A percentile compares a stretch with the other conserved stretches of the same genome.
Evolutionary conservation across 176 grass and related monocot genomes (phyloP).

Genomic region (Elaeis guineensis): DNA sequence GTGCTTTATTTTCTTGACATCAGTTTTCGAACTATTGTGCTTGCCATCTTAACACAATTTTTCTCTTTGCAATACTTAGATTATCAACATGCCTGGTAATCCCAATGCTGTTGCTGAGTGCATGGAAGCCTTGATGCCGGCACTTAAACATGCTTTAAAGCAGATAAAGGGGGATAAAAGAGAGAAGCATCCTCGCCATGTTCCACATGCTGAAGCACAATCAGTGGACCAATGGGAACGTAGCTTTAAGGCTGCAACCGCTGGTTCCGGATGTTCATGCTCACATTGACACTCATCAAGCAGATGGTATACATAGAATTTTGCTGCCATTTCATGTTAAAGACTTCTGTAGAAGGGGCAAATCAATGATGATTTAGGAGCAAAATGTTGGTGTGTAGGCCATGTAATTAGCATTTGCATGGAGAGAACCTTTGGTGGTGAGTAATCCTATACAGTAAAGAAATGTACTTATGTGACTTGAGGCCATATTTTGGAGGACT

Average conservation of each 20-base stretch:
- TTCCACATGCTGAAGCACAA: conserved; percentile 41
- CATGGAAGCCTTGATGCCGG: conserved; percentile 63
- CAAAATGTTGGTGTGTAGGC: no score
- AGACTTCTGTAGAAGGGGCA: no score
- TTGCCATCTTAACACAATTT: no score
- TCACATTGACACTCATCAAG: conserved; percentile 15
- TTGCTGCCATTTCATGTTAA: no score
- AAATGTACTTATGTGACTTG: no score
- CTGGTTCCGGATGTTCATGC: conserved; percentile 37
- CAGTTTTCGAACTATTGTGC: no score
- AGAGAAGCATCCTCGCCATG: conserved; percentile 78
- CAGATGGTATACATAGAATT: background rate
- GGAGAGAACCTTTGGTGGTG: no score
- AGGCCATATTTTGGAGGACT: no score
- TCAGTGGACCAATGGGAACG: conserved; percentile 65
- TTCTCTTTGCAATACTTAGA: conserved; percentile 5
- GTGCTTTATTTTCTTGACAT: background rate
- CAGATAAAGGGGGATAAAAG: conserved; percentile 86
- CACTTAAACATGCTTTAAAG: conserved; percentile 64
- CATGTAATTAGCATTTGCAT: no score
- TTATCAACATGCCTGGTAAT: conserved; percentile 97
- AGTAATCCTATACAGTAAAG: no score
- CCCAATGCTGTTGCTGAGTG: conserved; percentile 85
- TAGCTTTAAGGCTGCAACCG: conserved; percentile 44
- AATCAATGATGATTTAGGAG: no score